phyloP scores from a whole-genome alignment of 352 stramenopile species.

The Globisporangium polare region DNA sequence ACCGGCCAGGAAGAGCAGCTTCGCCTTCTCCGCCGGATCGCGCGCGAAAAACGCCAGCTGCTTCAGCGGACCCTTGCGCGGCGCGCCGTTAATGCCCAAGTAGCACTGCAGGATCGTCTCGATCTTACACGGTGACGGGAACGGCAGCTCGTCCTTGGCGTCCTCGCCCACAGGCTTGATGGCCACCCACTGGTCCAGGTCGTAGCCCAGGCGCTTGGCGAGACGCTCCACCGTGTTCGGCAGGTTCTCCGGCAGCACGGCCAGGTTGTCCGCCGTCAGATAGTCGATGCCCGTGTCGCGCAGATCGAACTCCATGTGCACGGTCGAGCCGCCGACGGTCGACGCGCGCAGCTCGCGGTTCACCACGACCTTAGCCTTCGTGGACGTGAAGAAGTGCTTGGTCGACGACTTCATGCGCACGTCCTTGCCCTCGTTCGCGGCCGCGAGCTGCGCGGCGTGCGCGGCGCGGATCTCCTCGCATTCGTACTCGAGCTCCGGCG shows the following conservation, averaged over 20 bases:
- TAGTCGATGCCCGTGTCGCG: conserved; percentile 84
- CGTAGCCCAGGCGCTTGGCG: conserved; percentile 77
- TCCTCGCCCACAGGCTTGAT: conserved; percentile 56
- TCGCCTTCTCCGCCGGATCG: conserved; percentile 44
- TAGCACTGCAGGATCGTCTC: conserved; percentile 91
- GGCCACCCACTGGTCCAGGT: conserved; percentile 89
- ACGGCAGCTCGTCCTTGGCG: conserved; percentile 68
- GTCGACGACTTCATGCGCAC: conserved; percentile 73
- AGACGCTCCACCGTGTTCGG: conserved; percentile 76
- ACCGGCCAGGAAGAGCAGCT: conserved; percentile 50
- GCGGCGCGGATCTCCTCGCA: conserved; percentile 36
- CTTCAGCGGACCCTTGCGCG: conserved; percentile 79
- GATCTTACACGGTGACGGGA: conserved; percentile 95
- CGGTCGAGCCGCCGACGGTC: conserved; percentile 75
- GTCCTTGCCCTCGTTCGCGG: conserved; percentile 13
- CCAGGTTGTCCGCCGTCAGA: conserved; percentile 93
- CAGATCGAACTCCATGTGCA: conserved; percentile 90
- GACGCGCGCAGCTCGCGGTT: conserved; percentile 89
- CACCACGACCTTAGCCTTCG: conserved; percentile 78
- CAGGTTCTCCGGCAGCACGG: conserved; percentile 90
- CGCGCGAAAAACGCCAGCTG: conserved; percentile 79
- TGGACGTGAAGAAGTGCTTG: conserved; percentile 90
- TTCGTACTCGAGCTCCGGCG: conserved; percentile 62
- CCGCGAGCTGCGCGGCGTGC: conserved; percentile 14
- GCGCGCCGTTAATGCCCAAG: conserved; percentile 91